Percentiles rank a stretch among this genome's conserved stretches.
These are phyloP conservation scores for Sarcomyxa edulis DNA, from an alignment of 768 basidiomycete genomes.

Conservation along the genomic window DNA sequence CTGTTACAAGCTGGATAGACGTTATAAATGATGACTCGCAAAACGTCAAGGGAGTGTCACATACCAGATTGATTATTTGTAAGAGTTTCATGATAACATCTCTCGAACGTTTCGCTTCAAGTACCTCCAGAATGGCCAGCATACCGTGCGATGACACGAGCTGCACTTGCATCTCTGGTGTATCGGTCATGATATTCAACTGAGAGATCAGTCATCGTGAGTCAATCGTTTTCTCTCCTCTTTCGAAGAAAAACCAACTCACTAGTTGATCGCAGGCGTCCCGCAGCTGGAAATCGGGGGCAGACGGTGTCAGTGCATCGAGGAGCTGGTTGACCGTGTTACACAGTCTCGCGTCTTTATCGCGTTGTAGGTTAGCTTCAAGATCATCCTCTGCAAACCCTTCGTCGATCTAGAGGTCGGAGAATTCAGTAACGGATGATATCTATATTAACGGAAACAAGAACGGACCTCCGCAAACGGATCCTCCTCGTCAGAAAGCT, in stretches of 20 bases:
- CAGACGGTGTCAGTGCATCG: conserved; percentile 77
- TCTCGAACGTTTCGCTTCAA: conserved; percentile 81
- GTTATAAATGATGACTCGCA: conserved; percentile 29
- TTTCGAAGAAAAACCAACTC: conserved; percentile 16
- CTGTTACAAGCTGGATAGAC: conserved; percentile 46
- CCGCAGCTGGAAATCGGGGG: conserved; percentile 77
- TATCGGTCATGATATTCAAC: conserved; percentile 72
- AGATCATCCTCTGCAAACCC: conserved; percentile 89
- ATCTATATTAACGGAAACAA: not conserved
- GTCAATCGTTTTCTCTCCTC: not conserved
- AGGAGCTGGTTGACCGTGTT: conserved; percentile 79
- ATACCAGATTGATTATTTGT: conserved; percentile 84
- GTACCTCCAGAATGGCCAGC: conserved; percentile 89
- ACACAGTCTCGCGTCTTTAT: conserved; percentile 87
- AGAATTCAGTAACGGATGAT: conserved; percentile 4
- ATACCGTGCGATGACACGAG: conserved; percentile 92
- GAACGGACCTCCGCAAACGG: conserved; percentile 89
- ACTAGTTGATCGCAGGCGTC: conserved; percentile 89
- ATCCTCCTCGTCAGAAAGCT: conserved; percentile 86
- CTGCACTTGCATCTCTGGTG: conserved; percentile 82
- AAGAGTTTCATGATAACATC: conserved; percentile 84
- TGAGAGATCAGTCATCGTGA: conserved; percentile 22
- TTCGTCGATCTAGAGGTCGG: conserved; percentile 81
- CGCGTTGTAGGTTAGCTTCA: conserved; percentile 87
- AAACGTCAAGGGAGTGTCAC: conserved; percentile 12